Percentiles rank a stretch among this genome's conserved stretches.
These are phyloP conservation scores for Erodium trifolium DNA, from an alignment of 441 rosid genomes.

Conservation along the genomic window DNA sequence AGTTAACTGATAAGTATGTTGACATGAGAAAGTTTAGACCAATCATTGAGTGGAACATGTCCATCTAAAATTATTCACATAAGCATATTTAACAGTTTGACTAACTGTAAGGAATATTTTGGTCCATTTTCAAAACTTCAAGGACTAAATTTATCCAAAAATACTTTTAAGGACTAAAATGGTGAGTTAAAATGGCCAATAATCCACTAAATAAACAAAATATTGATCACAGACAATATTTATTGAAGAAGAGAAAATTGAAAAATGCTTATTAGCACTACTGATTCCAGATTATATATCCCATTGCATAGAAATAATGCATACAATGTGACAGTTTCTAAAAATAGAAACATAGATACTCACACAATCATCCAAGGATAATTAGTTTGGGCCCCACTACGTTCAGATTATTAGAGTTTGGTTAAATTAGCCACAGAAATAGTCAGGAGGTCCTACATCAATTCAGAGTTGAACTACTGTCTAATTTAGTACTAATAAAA, in stretches of 20 bases:
- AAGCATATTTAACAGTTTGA: too few species aligned
- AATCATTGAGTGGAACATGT: too few species aligned
- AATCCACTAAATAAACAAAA: too few species aligned
- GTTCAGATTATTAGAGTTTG: neutral
- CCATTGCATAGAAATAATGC: neutral
- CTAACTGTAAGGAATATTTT: too few species aligned
- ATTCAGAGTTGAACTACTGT: neutral
- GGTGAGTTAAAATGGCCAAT: too few species aligned
- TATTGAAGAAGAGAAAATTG: neutral
- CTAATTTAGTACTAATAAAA: neutral
- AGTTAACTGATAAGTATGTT: too few species aligned
- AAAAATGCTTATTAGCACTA: neutral
- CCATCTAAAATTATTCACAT: too few species aligned
- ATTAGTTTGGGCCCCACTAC: neutral
- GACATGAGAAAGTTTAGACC: too few species aligned
- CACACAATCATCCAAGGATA: too few species aligned
- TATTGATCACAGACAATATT: neutral
- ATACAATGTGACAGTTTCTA: neutral
- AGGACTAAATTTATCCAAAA: too few species aligned
- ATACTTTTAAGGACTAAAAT: too few species aligned
- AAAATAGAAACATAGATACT: too few species aligned
- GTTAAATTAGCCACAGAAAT: neutral
- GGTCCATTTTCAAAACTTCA: neutral
- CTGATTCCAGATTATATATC: neutral
- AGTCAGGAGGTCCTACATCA: neutral